Base-by-base conservation (phyloP, 176 grass and related monocot species). In the Hyparrhenia diplandra region DNA sequence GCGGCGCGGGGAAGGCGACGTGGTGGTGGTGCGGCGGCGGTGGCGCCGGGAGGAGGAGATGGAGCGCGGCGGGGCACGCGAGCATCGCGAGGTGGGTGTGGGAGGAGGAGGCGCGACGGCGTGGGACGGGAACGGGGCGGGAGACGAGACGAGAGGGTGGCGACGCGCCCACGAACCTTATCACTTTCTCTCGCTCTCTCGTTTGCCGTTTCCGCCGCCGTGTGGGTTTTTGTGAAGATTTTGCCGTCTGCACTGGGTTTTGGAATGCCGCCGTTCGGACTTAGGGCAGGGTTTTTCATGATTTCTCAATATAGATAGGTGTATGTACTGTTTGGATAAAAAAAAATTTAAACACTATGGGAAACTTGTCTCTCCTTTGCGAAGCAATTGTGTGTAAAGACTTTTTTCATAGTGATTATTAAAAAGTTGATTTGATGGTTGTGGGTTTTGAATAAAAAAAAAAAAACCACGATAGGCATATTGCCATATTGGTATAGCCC, bases 91-190 rank as follows among this genome's bases (percentile, higher is more conserved):
- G 31, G 49, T 0, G 36, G 71, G 10, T 16, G 46, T 52, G 40
- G 58, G 0, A 20, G 10, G 39, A 0, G 16, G 58, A 13, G 27
- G 20, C 39, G n/a, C 17, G 68, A 43, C 20, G 64, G 16, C 49
- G n/a, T n/a, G 35, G 8, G 51, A 0, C 47, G 20, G 16, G 67
- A 24, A n/a, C n/a, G 13, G 73, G 21, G 76, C 23, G 29, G 68
- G 80, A 35, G 41, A 37, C 64, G 72, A 71, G 73, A 82, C 51
- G 66, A 71, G 81, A 72, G 59, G 69, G 60, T 23, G 73, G 75
- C 77, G 63, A 78, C 58, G 78, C 79, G 63, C 51, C 72, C 71
- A 25, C 45, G 24, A 88, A 85, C 87, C 87, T 89, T 89, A 89
- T 89, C 87, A 31, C 82, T 63, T 81, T 76, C 76, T 71, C 76